Evolutionary conservation across 306 rosid genomes (phyloP), one percentile per base, ranked within the genome.

Genomic region (Arachis stenosperma): DNA sequence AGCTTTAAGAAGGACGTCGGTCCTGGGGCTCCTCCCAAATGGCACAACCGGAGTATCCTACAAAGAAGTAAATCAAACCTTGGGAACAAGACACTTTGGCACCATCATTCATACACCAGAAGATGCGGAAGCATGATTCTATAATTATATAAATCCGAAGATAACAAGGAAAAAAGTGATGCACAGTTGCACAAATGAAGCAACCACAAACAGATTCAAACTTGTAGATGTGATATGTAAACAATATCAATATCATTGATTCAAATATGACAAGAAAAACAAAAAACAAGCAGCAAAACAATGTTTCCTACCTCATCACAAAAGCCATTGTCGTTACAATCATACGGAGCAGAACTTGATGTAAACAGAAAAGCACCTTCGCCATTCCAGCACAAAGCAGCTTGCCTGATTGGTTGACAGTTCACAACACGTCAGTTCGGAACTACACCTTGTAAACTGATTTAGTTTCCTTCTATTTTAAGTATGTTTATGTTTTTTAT

Each of bases 291-390:
- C 33, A 44, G 15, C 3, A 27, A 69, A 75, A 75, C 39, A 56
- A 60, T 50, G 64, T 44, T 81, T 75, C 74, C 65, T 59, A 92
- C 97, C 95, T 91, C 99, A 77, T 94, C 82, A 70, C 99, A 94
- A 54, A 77, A 81, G 73, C 99, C 95, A 77, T 94, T 94, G 61
- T 94, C 88, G 3, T 81, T 82, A 74, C 99, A 81, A 77, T 89
- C 96, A 77, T 89, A 94, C 6, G 91, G 95, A 11, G 99, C 99
- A 77, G 99, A 89, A 74, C 97, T 91, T 75, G 99, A 94, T 47
- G 99, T 91, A 70, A 85, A 94, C 67, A 94, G 74, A 56, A 94
- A 88, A 67, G 95, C 81, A 65, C 99, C 97, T 83, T 94, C 95
- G 9, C 95, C 93, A 41, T 83, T 86, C 96, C 99, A 94, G 81